phyloP scores from a whole-genome alignment of 257 asterid species.

The Scutellaria barbata region DNA sequence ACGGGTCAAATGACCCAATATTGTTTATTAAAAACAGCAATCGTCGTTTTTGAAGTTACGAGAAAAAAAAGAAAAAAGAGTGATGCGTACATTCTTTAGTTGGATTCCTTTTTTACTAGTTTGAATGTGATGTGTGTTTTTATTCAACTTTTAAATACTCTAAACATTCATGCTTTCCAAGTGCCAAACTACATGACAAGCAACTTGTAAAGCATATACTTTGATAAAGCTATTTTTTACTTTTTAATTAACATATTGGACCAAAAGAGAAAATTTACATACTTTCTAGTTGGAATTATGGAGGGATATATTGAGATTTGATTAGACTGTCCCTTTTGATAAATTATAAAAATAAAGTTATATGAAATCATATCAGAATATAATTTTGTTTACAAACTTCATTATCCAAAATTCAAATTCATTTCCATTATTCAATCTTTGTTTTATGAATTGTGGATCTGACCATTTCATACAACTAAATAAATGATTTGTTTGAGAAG shows the following conservation, averaged over 20 bases:
- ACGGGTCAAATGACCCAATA: not conserved
- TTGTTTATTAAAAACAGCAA: not conserved
- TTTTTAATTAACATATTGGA: constrained; percentile 26
- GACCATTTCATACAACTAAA: too few relatives aligned
- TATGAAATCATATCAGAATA: too few relatives aligned
- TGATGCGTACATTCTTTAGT: not conserved
- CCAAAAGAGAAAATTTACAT: not conserved
- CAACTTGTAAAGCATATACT: constrained; percentile 35
- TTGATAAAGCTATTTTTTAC: constrained; percentile 22
- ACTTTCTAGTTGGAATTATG: not conserved
- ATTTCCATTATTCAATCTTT: too few relatives aligned
- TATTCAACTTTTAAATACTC: constrained; percentile 16
- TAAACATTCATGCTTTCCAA: constrained; percentile 32
- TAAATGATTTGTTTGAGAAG: too few relatives aligned
- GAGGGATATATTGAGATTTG: not conserved
- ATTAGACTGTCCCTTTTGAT: too few relatives aligned
- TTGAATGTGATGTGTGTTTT: constrained; percentile 18
- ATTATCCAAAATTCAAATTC: too few relatives aligned
- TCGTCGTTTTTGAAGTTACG: constrained; percentile 10
- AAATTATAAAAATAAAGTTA: too few relatives aligned
- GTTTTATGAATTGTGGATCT: too few relatives aligned
- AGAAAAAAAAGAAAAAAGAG: not conserved
- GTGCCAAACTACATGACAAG: constrained; percentile 32
- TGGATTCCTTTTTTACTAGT: not conserved
- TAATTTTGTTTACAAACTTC: too few relatives aligned